Evolutionary conservation across 805 yeast species (phyloP).

Genomic region (Wilhelminamyces savonicus): DNA sequence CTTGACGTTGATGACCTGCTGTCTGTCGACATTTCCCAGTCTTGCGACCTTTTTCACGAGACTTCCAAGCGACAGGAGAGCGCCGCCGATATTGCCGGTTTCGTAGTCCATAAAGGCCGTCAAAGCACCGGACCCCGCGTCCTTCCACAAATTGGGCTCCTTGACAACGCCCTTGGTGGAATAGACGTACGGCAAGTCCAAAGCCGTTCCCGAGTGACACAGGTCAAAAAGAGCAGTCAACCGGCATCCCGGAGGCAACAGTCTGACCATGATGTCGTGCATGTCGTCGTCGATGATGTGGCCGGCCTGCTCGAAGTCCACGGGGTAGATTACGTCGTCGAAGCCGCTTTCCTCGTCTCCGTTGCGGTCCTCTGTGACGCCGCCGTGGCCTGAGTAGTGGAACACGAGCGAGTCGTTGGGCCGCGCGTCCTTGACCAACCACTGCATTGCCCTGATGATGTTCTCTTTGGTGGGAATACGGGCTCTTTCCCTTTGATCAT

Average conservation of each 20-base stretch:
- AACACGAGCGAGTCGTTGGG: constrained; percentile 35
- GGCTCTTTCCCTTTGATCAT: constrained; percentile 25
- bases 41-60: constrained; percentile 25
- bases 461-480: constrained; percentile 29
- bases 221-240: constrained; percentile 34
- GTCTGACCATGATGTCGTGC: constrained; percentile 34
- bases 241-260: constrained; percentile 30
- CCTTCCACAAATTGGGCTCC: constrained; percentile 31
- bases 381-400: constrained; percentile 38
- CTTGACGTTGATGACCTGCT: constrained; percentile 21
- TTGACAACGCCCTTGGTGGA: constrained; percentile 35
- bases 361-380: constrained; percentile 26
- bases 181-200: constrained; percentile 34
- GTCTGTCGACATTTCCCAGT: constrained; percentile 11
- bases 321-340: constrained; percentile 32
- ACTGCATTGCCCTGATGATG: constrained; percentile 32
- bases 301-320: constrained; percentile 27
- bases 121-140: constrained; percentile 30
- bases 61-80: constrained; percentile 27
- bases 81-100: constrained; percentile 32
- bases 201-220: constrained; percentile 36
- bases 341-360: constrained; percentile 33
- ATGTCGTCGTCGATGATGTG: constrained; percentile 32
- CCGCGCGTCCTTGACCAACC: constrained; percentile 31
- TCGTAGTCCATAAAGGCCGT: constrained; percentile 25